Base-by-base conservation (phyloP, 1,284 basidiomycete genomes). In the Pterula multifida region DNA sequence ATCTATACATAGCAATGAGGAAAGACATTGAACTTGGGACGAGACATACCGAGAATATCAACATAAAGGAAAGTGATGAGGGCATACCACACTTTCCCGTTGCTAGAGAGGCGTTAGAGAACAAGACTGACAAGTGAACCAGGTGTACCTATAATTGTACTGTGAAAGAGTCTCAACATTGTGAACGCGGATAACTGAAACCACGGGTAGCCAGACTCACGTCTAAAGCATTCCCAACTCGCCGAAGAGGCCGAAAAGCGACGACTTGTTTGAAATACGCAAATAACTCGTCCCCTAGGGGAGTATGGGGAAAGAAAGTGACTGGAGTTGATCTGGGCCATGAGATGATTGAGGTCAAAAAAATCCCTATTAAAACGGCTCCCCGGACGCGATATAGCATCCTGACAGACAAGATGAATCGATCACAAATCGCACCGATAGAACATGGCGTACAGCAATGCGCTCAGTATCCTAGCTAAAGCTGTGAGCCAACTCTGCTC, bases 241-340 rank as follows among this genome's bases (percentile, higher is more conserved):
- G 72, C 53, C 72, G 57, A 35, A 91, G 63, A 17, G 76, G 79
- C 54, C 78, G 76, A 70, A 87, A 93, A 2, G 80, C 76, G 28
- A 88, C 89, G 45, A 93, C 84, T 58, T 92, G 68, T 65, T 90
- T 90, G 78, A 94, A 94, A 65, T 84, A 93, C 59, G 84, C 74
- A 62, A 91, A 94, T 28, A 81, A 70, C 25, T 72, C 72, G 62
- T 94, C 77, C 17, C 90, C 90, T 2, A 71, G 57, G 0, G 58
- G 56, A 2, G 77, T 85, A 62, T 91, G 73, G 1, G 90, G 90
- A 72, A 94, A 94, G 59, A 77, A 80, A 21, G 91, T 93, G 57
- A 94, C 84, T 1, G 78, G 36, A 0, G 88, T 89, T 2, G 78
- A 70, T 19, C 91, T 79, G 0, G 90, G 90, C 90, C 90, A 94